phyloP scores from a whole-genome alignment of 208 protist species.

The Porcisia hertigi region DNA sequence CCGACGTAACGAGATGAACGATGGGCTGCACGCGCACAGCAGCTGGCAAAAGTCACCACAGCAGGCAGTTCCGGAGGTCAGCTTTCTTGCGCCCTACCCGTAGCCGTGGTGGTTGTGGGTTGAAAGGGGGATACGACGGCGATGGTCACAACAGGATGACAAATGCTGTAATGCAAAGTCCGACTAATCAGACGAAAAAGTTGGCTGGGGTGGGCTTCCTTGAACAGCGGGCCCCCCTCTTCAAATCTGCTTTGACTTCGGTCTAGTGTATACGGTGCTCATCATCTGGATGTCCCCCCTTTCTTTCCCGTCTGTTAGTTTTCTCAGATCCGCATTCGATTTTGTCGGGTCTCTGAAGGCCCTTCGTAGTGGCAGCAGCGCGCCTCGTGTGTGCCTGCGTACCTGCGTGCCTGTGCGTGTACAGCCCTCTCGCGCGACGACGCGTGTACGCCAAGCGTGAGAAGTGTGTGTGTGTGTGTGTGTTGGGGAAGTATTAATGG shows the following conservation, averaged over 20 bases:
- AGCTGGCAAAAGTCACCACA: conserved; percentile 91
- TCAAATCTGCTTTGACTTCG: not conserved
- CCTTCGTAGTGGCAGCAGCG: not conserved
- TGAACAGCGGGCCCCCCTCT: not conserved
- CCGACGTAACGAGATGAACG: conserved; percentile 89
- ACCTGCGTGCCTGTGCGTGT: not conserved
- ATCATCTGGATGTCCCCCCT: not conserved
- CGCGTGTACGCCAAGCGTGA: not conserved
- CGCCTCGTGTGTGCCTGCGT: not conserved
- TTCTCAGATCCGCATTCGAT: not conserved
- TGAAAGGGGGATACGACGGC: not conserved
- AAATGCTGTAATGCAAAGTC: not conserved
- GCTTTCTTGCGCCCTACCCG: conserved; percentile 77
- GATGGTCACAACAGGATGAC: not conserved
- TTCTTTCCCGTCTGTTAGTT: not conserved
- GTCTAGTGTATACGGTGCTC: not conserved
- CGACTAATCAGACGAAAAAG: not conserved
- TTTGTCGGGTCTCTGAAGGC: not conserved
- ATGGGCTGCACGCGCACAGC: conserved; percentile 82
- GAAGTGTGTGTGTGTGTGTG: not conserved
- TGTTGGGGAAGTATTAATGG: not conserved
- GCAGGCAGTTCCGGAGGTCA: conserved; percentile 86
- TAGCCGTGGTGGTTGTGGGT: conserved; percentile 21
- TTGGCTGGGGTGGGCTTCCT: not conserved
- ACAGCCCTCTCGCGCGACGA: not conserved